Evolutionary conservation across 2,329 filamentous ascomycete species (phyloP), one percentile per base, ranked within the genome.

Genomic region (Rasamsonia emersonii): DNA sequence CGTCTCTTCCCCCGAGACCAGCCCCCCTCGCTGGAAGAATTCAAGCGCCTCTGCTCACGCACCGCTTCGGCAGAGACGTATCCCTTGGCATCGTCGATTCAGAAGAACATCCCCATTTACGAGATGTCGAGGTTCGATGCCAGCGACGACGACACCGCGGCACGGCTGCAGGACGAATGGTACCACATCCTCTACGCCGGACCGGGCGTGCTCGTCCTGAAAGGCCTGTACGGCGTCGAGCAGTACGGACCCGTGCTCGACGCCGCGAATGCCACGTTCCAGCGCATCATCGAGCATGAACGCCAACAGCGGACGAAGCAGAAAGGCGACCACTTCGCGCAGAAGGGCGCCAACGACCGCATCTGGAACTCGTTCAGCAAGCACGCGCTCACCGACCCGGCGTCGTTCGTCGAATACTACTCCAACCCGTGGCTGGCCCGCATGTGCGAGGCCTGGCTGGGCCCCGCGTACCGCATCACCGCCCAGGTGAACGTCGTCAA

Each of bases 351-450:
- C 15, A 79, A 79, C 46, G 63, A 70, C 33, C 66, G 76, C 7
- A 77, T 79, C 56, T 80, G 75, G 75, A 79, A 79, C 55, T 74
- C 75, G 0, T 75, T 79, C 52, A 67, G 67, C 40, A 80, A 79
- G 46, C 75, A 79, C 44, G 69, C 64, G 13, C 49, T 70, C 2
- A 46, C 56, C 17, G 65, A 75, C 39, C 67, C 74, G 0, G 25
- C 46, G 0, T 71, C 67, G 0, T 79, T 79, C 44, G 38, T 71
- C 0, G 37, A 49, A 5, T 79, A 79, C 60, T 78, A 75, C 51
- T 63, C 70, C 4, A 79, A 79, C 41, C 73, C 73, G 0, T 76
- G 70, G 60, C 62, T 79, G 2, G 53, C 59, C 0, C 47, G 67
- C 5, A 64, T 77, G 15, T 67, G 64, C 28, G 62, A 65, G 11